Evolutionary conservation across 441 rosid genomes (phyloP).

Genomic region (Viola pubescens): DNA sequence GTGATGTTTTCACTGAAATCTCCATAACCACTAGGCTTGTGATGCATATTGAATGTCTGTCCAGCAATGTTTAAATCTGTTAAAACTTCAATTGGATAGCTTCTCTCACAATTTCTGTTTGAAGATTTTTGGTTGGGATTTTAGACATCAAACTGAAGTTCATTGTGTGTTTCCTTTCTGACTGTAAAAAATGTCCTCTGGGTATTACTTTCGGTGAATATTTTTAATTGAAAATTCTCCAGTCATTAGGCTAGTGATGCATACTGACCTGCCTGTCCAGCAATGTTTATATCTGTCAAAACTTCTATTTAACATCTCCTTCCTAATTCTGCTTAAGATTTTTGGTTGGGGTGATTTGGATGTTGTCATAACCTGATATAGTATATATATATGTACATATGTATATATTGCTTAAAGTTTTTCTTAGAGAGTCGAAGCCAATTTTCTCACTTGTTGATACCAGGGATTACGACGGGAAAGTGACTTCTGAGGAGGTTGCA

Average conservation of each 20-base stretch:
- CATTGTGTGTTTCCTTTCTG: too few species aligned
- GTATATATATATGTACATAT: too few species aligned
- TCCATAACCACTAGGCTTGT: neutral
- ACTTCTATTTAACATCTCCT: neutral
- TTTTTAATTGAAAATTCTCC: too few species aligned
- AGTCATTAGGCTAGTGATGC: too few species aligned
- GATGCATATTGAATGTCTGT: neutral
- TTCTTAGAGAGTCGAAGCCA: neutral
- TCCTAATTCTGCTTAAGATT: neutral
- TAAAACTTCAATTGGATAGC: neutral
- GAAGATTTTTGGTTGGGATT: too few species aligned
- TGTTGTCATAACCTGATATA: neutral
- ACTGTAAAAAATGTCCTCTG: too few species aligned
- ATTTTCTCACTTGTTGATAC: constrained; percentile 13
- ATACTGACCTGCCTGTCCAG: too few species aligned
- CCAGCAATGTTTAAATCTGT: neutral
- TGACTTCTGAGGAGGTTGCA: constrained; percentile 89
- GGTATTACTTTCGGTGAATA: too few species aligned
- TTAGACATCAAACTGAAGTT: too few species aligned
- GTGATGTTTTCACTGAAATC: neutral
- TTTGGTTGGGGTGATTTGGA: neutral
- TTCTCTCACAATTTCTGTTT: neutral
- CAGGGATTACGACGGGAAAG: constrained; percentile 90
- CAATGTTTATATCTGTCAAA: neutral
- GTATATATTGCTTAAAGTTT: neutral